Percentiles rank a stretch among this genome's conserved stretches.
phyloP scores from a whole-genome alignment of 169 alveolate species.

The Cystoisospora suis region DNA sequence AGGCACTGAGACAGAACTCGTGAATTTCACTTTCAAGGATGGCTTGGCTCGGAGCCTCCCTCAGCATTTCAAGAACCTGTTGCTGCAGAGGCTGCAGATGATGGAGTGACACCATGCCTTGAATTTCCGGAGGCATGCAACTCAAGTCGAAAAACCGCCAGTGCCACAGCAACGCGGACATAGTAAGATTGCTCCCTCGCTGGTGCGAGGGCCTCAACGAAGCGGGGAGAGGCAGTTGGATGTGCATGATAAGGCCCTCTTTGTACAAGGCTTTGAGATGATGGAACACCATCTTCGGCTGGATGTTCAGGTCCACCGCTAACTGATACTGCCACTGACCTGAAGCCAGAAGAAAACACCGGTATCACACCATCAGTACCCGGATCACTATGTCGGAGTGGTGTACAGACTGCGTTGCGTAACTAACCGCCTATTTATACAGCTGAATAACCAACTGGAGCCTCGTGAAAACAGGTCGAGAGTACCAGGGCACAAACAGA shows the following conservation, averaged over 20 bases:
- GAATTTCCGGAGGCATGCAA: constrained; percentile 39
- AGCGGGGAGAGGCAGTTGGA: constrained; percentile 60
- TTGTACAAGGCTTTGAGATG: constrained; percentile 57
- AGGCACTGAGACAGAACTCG: constrained; percentile 26
- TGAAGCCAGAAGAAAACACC: background rate
- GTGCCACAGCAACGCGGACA: constrained; percentile 62
- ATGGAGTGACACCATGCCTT: constrained; percentile 41
- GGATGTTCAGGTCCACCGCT: constrained; percentile 43
- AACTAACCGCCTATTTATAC: too few relatives aligned
- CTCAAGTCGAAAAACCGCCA: constrained; percentile 35
- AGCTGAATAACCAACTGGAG: too few relatives aligned
- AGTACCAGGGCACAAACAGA: too few relatives aligned
- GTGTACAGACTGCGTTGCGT: too few relatives aligned
- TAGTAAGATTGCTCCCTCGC: constrained; percentile 37
- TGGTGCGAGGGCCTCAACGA: constrained; percentile 4
- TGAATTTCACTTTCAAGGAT: constrained; percentile 54
- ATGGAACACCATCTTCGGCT: constrained; percentile 59
- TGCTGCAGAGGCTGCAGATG: constrained; percentile 58
- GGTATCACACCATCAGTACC: background rate
- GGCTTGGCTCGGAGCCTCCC: constrained; percentile 45
- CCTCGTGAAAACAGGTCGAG: too few relatives aligned
- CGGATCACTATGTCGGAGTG: too few relatives aligned
- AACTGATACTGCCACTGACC: constrained; percentile 69
- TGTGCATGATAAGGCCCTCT: constrained; percentile 30
- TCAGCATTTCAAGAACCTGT: constrained; percentile 46